Base-by-base conservation (phyloP, 345 rosid species). In the Pugionium dolabratum region DNA sequence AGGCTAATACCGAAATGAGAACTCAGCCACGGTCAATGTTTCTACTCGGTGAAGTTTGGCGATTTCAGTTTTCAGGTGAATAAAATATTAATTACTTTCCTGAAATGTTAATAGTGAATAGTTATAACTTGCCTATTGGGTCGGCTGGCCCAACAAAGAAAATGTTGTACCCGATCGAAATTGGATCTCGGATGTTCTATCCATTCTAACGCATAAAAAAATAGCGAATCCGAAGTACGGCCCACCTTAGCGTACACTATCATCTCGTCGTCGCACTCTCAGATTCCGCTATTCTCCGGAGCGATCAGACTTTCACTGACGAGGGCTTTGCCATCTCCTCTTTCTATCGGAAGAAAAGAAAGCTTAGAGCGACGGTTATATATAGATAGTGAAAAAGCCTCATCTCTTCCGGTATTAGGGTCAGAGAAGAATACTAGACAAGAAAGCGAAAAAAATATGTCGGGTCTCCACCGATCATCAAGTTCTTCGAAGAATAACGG, bases 401-500 rank as follows among this genome's bases (percentile, higher is more conserved):
- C 4, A 26, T 54, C 29, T 70, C 50, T 11, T 62, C 18, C 50
- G 63, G 75, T 47, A 55, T 62, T 70, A 64, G 75, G 75, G 70
- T 71, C 56, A 55, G 42, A 58, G 18, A 55, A 53, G 78, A 75
- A 57, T 8, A 31, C 28, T 11, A 33, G 28, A 59, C 32, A 47
- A 46, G 9, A 7, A 32, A 9, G 35, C 28, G n/a, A 7, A 4
- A 5, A 54, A 54, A 18, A 18, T 4, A 94, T 94, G 97, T 79
- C 91, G 7, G 84, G 79, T 57, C 75, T 85, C 46, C 83, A 80
- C 72, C 85, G 95, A 70, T 85, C 93, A 9, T 76, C 95, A 42
- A 88, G 91, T 42, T 77, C 85, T 46, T 66, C 79, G 40, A 94
- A 90, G 86, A 84, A 84, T 85, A 71, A 82, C 80, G 91, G 85